Evolutionary conservation across 1,139 yeast genomes (phyloP), one percentile per base, ranked within the genome.

Genomic region (Dujonia santamariae): DNA sequence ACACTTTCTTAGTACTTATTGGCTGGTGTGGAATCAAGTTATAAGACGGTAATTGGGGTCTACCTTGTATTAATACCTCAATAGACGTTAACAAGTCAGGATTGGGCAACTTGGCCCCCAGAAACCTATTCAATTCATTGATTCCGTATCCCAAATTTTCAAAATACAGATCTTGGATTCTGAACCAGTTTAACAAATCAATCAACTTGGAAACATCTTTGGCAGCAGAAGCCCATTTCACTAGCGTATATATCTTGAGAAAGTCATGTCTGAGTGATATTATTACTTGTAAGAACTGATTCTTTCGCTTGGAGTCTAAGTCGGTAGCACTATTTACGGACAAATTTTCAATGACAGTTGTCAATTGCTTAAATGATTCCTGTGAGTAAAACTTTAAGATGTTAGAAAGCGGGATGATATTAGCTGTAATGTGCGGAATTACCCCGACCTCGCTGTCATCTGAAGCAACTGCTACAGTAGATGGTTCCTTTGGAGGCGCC

Each of bases 51-150:
- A 85, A 66, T 32, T 78, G 78, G 2, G 97, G 96, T 44, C 85
- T 66, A 3, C 96, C 95, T 30, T 76, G 69, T 26, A 80, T 73
- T 33, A 88, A 64, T 1, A 92, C 96, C 51, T 92, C 95, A 45
- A 92, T 64, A 2, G 96, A 87, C 0, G 97, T 88, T 27, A 79
- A 72, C 22, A 92, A 58, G 56, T 92, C 97, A 1, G 96, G 92
- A 55, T 87, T 85, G 6, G 96, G 95, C 39, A 90, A 61, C 50
- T 87, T 86, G 1, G 97, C 97, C 14, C 90, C 86, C 4, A 88
- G 67, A 24, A 82, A 78, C 26, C 80, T 75, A 44, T 84, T 82
- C 21, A 78, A 59, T 35, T 76, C 77, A 31, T 72, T 72, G 43
- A 72, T 32, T 67, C 85, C 80, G 30, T 60, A 53, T 22, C 58